These are phyloP conservation scores for Chenopodium quinoa DNA, from an alignment of 148 eudicot genomes.

Conservation along the genomic window DNA sequence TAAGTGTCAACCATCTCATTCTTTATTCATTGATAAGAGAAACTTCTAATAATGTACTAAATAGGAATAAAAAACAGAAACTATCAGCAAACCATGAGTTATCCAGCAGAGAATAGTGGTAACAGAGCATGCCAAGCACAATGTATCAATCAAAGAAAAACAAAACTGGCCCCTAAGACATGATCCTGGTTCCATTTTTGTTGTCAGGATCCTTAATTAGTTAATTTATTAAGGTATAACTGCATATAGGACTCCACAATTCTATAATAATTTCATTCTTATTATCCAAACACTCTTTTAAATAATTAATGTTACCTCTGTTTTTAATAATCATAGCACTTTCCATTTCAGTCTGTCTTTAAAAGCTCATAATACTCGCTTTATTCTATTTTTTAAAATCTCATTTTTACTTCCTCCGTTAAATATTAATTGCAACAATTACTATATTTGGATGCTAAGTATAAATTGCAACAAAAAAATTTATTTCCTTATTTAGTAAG, in stretches of 20 bases:
- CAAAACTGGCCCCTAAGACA: background rate
- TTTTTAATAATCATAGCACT: no score
- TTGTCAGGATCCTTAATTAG: background rate
- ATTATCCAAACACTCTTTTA: background rate
- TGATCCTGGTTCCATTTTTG: background rate
- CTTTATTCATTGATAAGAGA: background rate
- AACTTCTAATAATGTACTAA: no score
- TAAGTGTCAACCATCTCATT: background rate
- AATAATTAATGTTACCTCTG: background rate
- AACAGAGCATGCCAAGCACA: background rate
- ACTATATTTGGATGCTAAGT: no score
- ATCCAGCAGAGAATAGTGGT: background rate
- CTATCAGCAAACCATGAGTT: background rate
- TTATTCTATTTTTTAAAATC: no score
- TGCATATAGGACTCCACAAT: background rate
- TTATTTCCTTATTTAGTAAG: no score
- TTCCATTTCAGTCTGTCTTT: no score
- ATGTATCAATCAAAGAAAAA: background rate
- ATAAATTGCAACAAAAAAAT: no score
- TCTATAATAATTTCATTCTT: background rate
- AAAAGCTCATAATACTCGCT: no score
- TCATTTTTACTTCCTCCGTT: no score
- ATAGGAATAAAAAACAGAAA: background rate
- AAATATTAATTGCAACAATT: no score
- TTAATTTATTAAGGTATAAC: background rate